phyloP scores from a whole-genome alignment of 73 alveolate species.

The Uronychia setigera region DNA sequence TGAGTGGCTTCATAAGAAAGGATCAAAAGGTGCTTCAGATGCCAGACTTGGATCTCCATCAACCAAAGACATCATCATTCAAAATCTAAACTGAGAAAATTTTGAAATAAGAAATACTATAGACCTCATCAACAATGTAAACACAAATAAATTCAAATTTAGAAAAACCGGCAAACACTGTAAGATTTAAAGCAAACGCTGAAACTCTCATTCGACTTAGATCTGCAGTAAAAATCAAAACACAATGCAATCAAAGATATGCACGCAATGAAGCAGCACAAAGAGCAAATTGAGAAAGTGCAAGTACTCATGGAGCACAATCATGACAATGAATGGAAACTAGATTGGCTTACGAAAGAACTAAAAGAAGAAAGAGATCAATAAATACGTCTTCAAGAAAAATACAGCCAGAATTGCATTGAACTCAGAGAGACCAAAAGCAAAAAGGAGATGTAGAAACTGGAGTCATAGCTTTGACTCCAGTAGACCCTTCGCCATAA shows the following conservation, averaged over 20 bases:
- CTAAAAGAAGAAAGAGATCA: not conserved
- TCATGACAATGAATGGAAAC: not conserved
- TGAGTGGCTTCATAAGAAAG: not conserved
- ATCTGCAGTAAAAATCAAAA: not conserved
- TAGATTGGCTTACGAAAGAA: not conserved
- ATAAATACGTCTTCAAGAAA: not conserved
- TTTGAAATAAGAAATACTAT: too few relatives aligned
- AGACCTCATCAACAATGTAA: not conserved
- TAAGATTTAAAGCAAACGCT: not conserved
- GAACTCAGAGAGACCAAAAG: not conserved
- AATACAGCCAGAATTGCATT: not conserved
- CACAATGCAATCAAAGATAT: not conserved
- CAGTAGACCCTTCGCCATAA: not conserved
- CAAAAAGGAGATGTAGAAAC: not conserved
- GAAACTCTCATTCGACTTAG: not conserved
- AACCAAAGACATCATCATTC: not conserved
- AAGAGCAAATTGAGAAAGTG: not conserved
- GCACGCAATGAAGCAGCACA: not conserved
- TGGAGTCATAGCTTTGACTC: not conserved
- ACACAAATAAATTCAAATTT: not conserved
- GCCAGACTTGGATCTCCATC: not conserved
- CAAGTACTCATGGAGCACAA: not conserved
- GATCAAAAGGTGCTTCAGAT: not conserved
- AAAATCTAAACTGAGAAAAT: not conserved
- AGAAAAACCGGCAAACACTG: not conserved